Evolutionary conservation across 2,329 filamentous ascomycete species (phyloP), one percentile per base, ranked within the genome.

Genomic region (Botrytis elliptica): DNA sequence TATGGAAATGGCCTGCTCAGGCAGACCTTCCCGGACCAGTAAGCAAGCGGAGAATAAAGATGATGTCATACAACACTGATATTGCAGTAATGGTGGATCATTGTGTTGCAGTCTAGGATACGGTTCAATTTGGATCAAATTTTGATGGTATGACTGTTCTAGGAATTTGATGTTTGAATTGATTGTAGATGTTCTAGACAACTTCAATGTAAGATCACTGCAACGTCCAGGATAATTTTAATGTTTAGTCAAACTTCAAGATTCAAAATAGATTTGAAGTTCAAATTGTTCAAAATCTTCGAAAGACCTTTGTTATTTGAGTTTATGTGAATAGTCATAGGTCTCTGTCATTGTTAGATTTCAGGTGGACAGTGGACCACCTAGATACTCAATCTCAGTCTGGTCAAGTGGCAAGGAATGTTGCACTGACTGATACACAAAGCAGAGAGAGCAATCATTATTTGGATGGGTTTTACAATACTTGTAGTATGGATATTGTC

Each of bases 191-290:
- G 25, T n/a, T 52, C 49, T 4, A 52, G 49, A 14, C 5, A 52
- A 52, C 22, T 52, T 52, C 46, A 52, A 52, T 49, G 22, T 9
- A 49, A 12, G 22, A 49, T 52, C 10, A n/a, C 10, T 25, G 1
- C 4, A 4, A 52, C 3, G 1, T 55, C 12, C 2, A n/a, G 49
- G 25, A 16, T 6, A 12, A n/a, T 7, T 7, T n/a, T 3, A 1
- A 16, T 1, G 0, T n/a, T 12, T 55, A 55, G 4, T n/a, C 4
- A n/a, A n/a, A n/a, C 1, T 55, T 55, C 12, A 16, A 4, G 6
- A 6, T 16, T 25, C 25, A 55, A n/a, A 25, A 55, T 25, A n/a
- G 10, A 6, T 52, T n/a, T n/a, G 3, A 25, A 14, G 49, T n/a
- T 46, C 18, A 25, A 52, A 52, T 25, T 10, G 4, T 12, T 0